A percentile compares a stretch with the other conserved stretches of the same genome.
phyloP scores from a whole-genome alignment of 2,329 filamentous ascomycete species.

The Ophiostoma himal-ulmi region DNA sequence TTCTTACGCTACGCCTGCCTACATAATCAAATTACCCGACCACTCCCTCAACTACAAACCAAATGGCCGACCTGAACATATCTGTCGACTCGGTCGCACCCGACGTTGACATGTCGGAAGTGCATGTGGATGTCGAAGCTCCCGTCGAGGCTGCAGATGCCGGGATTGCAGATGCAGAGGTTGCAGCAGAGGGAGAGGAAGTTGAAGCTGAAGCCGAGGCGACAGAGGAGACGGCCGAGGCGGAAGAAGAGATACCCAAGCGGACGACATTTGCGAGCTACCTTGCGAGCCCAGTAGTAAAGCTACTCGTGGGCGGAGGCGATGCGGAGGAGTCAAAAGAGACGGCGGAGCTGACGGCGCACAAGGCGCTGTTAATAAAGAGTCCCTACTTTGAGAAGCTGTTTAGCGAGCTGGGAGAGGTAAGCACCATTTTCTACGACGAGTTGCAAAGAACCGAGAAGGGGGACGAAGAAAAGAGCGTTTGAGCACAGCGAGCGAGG shows the following conservation, averaged over 20 bases:
- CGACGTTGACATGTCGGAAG: conserved; percentile 1
- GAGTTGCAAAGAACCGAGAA: not conserved
- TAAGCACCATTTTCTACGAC: not conserved
- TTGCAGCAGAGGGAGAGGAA: not conserved
- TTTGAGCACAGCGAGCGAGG: not conserved
- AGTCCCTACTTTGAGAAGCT: conserved; percentile 68
- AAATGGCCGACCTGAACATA: conserved; percentile 9
- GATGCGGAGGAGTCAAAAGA: conserved; percentile 38
- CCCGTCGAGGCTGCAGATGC: not conserved
- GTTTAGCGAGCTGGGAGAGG: conserved; percentile 56
- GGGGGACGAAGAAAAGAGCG: conserved; percentile 36
- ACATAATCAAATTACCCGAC: too few relatives aligned
- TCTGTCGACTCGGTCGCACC: conserved; percentile 2
- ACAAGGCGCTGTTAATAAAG: conserved; percentile 67
- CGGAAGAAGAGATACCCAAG: conserved; percentile 26
- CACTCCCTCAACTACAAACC: too few relatives aligned
- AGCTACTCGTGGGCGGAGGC: conserved; percentile 54
- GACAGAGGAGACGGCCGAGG: conserved; percentile 29
- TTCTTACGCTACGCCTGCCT: not conserved
- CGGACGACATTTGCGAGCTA: conserved; percentile 51
- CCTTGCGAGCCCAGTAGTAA: conserved; percentile 63
- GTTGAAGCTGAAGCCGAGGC: conserved; percentile 26
- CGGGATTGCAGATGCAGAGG: not conserved
- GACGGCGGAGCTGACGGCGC: conserved; percentile 59
- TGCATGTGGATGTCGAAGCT: not conserved